These are phyloP conservation scores for Chlorella vulgaris DNA, from an alignment of 139 green algal species.

Conservation along the genomic window DNA sequence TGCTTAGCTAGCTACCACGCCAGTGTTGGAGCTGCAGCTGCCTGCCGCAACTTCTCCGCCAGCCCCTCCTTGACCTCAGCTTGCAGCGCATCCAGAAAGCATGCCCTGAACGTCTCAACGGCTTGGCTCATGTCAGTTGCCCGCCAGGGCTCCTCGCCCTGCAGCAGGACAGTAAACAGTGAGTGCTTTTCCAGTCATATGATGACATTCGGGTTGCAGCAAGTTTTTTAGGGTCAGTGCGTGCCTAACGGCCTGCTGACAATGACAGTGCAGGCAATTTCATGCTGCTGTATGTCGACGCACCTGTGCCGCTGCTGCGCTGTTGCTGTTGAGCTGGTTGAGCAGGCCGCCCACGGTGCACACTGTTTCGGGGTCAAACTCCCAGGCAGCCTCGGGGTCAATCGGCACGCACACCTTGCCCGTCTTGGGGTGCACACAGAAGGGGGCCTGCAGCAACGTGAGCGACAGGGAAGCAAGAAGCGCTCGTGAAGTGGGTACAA, in stretches of 20 bases:
- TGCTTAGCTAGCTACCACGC: too few relatives aligned
- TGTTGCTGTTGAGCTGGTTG: conserved; percentile 55
- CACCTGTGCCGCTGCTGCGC: neutral
- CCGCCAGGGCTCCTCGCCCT: conserved; percentile 47
- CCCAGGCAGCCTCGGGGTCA: conserved; percentile 67
- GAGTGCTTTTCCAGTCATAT: too few relatives aligned
- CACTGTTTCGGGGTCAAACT: conserved; percentile 90
- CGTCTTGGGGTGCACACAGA: conserved; percentile 99
- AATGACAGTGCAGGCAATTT: neutral
- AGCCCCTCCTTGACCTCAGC: conserved; percentile 34
- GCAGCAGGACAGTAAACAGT: neutral
- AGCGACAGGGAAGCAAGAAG: neutral
- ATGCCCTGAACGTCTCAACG: conserved; percentile 45
- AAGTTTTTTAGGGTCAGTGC: too few relatives aligned
- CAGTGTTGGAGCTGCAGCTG: conserved; percentile 23
- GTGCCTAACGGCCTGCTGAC: too few relatives aligned
- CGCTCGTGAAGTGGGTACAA: neutral
- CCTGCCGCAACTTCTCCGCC: conserved; percentile 11
- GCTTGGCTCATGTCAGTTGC: conserved; percentile 40
- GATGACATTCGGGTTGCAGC: too few relatives aligned
- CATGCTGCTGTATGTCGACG: neutral
- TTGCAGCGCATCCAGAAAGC: conserved; percentile 53
- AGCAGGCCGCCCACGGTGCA: conserved; percentile 78
- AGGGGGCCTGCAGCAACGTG: conserved; percentile 73
- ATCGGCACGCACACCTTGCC: conserved; percentile 97